Percentiles rank a stretch among this genome's conserved stretches.
Conservation (phyloP, 257 asterid genomes). For the Knoxia roxburghii region DNA sequence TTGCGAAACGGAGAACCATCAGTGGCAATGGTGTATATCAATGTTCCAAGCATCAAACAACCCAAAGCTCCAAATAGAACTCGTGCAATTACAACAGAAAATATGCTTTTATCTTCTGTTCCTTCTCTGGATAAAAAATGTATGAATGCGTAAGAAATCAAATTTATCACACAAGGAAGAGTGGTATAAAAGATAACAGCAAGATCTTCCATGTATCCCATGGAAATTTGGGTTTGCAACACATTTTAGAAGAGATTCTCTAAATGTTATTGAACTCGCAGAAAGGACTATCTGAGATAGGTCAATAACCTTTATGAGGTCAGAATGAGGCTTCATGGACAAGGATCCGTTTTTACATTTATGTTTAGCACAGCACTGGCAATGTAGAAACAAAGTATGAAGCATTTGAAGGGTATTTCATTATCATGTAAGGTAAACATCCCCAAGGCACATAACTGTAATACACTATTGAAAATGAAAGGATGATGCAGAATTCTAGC, state of each 20-base stretch:
- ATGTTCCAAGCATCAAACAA: constrained; percentile 63
- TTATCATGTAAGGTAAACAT: not conserved
- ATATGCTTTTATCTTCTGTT: constrained; percentile 36
- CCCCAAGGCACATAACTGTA: no score
- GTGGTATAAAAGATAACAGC: not conserved
- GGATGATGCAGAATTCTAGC: no score
- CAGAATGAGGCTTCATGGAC: not conserved
- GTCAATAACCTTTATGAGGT: not conserved
- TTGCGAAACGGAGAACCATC: constrained; percentile 81
- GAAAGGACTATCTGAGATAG: not conserved
- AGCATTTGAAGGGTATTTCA: not conserved
- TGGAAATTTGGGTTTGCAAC: not conserved
- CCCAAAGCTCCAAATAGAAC: constrained; percentile 56
- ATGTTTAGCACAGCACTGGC: not conserved
- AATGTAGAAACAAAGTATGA: not conserved
- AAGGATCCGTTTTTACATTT: no score
- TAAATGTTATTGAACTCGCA: not conserved
- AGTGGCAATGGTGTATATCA: constrained; percentile 50
- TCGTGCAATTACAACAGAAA: constrained; percentile 49
- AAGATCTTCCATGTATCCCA: not conserved
- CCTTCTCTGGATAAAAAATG: constrained; percentile 32
- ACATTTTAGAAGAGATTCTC: not conserved
- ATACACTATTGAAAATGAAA: no score
- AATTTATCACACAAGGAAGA: constrained; percentile 2
- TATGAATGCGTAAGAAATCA: not conserved